Conservation (phyloP, 78 protist species). For the Polysphondylium violaceum region DNA sequence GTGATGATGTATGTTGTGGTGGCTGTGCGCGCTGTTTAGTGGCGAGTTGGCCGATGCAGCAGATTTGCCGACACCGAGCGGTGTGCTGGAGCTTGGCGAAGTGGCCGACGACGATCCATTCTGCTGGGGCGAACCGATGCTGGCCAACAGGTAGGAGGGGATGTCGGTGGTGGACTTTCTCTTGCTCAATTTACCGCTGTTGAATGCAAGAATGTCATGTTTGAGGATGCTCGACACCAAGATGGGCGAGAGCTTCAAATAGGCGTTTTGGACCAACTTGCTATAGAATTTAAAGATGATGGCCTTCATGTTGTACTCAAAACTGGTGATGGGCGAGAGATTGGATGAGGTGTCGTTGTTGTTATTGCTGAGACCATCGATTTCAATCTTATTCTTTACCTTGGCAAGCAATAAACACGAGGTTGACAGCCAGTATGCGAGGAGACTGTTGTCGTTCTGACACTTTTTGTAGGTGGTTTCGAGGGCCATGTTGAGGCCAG, state of each 20-base stretch:
- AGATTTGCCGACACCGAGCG: not conserved
- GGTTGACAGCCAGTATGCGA: conserved; percentile 68
- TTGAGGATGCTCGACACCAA: conserved; percentile 28
- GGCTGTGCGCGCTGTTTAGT: not conserved
- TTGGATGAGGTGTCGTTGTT: not conserved
- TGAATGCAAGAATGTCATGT: conserved; percentile 71
- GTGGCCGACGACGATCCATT: not conserved
- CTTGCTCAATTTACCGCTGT: conserved; percentile 42
- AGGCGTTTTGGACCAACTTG: conserved; percentile 45
- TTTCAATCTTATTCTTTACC: conserved; percentile 20
- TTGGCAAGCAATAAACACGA: conserved; percentile 44
- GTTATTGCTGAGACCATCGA: not conserved
- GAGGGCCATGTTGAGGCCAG: conserved; percentile 27
- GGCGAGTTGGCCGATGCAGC: not conserved
- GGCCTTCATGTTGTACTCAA: conserved; percentile 55
- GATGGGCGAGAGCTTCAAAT: conserved; percentile 38
- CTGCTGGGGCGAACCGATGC: not conserved
- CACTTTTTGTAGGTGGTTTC: conserved; percentile 45
- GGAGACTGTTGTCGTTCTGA: not conserved
- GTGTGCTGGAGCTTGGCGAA: not conserved
- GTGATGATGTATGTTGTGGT: not conserved
- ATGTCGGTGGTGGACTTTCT: conserved; percentile 61
- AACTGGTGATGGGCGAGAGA: conserved; percentile 57
- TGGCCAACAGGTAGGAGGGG: not conserved
- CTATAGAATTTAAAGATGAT: conserved; percentile 64